Evolutionary conservation across 257 asterid species (phyloP), one percentile per base, ranked within the genome.

Genomic region (Henckelia pumila): DNA sequence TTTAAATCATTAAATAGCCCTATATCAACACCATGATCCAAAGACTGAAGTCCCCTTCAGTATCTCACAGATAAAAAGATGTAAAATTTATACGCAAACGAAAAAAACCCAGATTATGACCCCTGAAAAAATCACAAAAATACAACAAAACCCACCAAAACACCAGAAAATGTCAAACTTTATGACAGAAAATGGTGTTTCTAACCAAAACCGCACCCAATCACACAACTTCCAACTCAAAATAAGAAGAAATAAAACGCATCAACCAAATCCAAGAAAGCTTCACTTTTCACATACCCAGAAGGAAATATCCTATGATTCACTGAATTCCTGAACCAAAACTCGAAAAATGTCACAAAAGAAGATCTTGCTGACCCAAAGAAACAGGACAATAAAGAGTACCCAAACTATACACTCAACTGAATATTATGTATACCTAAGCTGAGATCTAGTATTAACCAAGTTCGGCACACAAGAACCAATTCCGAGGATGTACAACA

Each of bases 11-110:
- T 28, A 79, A 69, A 63, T 81, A 76, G 35, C 69, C 71, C 61
- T 78, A 63, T 58, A 79, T 71, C 57, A 73, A 78, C 75, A 75
- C 68, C 82, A 80, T 79, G 73, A 84, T 75, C 76, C 49, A 70
- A 81, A 73, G 73, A 79, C 73, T 78, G 79, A 68, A 64, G 67
- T 70, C 75, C 74, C 61, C 55, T 53, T 60, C 75, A 74, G 56
- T 72, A 66, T 66, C 77, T 52, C 69, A 67, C 55, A 30, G 75
- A 56, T 72, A 73, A 37, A 73, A 73, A 68, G 55, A 40, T 63
- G 52, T 63, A 64, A 71, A 55, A 57, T 61, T 56, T 80, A 81
- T 77, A 80, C 30, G 25, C 47, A 11, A 4, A 26, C 30, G 30
- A 57, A 9, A 24, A 64, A 49, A 23, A 30, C 62, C 32, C 37